Evolutionary conservation across 1,284 basidiomycete genomes (phyloP).

Genomic region (Cryptococcus hybrid): DNA sequence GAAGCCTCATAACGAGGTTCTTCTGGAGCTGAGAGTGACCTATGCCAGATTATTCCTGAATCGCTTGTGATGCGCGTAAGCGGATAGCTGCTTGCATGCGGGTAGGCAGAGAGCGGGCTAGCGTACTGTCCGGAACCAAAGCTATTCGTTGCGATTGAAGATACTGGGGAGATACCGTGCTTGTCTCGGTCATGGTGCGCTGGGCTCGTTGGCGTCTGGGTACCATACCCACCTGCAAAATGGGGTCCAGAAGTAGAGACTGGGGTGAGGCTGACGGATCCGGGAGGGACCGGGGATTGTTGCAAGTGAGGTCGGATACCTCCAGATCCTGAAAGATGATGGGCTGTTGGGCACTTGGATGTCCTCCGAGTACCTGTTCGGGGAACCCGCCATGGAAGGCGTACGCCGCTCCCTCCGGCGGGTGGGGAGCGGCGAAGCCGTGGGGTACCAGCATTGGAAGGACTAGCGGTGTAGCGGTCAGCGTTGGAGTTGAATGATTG

Average conservation of each 20-base stretch:
- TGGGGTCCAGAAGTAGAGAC: constrained; percentile 7
- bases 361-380: constrained; percentile 16
- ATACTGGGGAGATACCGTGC: background rate
- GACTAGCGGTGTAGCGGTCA: constrained; percentile 18
- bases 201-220: constrained; percentile 11
- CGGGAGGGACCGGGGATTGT: constrained; percentile 7
- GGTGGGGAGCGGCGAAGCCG: constrained; percentile 40
- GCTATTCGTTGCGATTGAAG: constrained; percentile 1
- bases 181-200: background rate
- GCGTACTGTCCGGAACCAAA: constrained; percentile 13
- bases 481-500: constrained; percentile 2
- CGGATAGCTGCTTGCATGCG: constrained; percentile 10
- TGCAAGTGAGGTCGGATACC: constrained; percentile 6
- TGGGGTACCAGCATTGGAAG: constrained; percentile 14
- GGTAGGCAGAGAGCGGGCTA: constrained; percentile 7
- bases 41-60: constrained; percentile 4
- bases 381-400: constrained; percentile 29
- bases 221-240: constrained; percentile 5
- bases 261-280: constrained; percentile 9
- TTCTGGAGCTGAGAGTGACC: constrained; percentile 11
- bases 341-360: constrained; percentile 9
- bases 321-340: constrained; percentile 6
- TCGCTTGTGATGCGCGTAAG: constrained; percentile 18
- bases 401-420: constrained; percentile 35
- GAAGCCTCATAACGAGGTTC: constrained; percentile 6